Percentiles rank a stretch among this genome's conserved stretches.
phyloP scores from a whole-genome alignment of 805 yeast species.

The Metschnikowia lachancei region DNA sequence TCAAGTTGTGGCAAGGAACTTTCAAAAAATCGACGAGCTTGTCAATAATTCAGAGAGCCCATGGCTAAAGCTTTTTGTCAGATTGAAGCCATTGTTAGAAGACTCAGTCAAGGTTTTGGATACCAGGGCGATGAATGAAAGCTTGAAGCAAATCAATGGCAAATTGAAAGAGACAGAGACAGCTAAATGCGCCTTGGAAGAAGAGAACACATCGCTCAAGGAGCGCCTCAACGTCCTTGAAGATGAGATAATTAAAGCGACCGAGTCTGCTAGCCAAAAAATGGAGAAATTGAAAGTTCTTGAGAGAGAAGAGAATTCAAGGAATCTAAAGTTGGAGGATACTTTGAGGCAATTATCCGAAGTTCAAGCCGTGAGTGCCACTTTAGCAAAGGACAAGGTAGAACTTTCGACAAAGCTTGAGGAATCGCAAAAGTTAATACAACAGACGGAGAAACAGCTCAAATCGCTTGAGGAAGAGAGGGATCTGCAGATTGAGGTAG shows the following conservation, averaged over 20 bases:
- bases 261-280: constrained; percentile 41
- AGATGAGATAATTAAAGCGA: constrained; percentile 30
- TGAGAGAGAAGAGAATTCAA: constrained; percentile 37
- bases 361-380: constrained; percentile 30
- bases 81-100: constrained; percentile 71
- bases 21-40: constrained; percentile 57
- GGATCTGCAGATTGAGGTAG: constrained; percentile 1
- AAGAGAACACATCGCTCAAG: constrained; percentile 40
- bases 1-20: constrained; percentile 60
- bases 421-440: not conserved
- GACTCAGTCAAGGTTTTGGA: constrained; percentile 61
- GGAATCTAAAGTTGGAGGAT: constrained; percentile 28
- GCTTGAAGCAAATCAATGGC: constrained; percentile 50
- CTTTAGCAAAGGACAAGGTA: constrained; percentile 32
- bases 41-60: constrained; percentile 18
- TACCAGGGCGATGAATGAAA: constrained; percentile 54
- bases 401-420: constrained; percentile 21
- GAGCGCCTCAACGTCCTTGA: constrained; percentile 34
- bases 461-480: constrained; percentile 24
- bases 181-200: constrained; percentile 27
- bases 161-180: constrained; percentile 38
- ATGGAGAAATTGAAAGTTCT: constrained; percentile 45
- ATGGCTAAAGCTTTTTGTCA: constrained; percentile 75
- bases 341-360: constrained; percentile 29
- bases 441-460: not conserved